phyloP scores from a whole-genome alignment of 1,284 basidiomycete species.

The Sanghuangporus weigelae region DNA sequence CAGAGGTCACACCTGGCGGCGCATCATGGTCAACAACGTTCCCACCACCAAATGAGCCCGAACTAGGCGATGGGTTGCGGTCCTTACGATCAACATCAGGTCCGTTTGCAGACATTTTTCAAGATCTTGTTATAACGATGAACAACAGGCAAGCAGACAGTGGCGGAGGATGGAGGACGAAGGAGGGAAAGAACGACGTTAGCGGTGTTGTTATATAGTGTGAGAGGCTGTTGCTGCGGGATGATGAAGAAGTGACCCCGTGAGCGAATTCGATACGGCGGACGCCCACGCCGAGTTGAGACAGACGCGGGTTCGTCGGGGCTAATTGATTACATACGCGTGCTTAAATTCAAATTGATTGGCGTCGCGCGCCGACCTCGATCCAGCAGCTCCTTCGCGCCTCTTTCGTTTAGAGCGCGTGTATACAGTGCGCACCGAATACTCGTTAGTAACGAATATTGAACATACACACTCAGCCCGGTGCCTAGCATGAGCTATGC shows the following conservation, averaged over 20 bases:
- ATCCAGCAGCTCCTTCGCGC: background rate
- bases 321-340: background rate
- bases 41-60: conserved; percentile 34
- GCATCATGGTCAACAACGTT: conserved; percentile 77
- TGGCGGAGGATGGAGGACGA: background rate
- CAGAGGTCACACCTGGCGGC: conserved; percentile 48
- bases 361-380: background rate
- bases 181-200: background rate
- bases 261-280: background rate
- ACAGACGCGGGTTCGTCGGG: background rate
- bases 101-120: conserved; percentile 10
- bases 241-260: background rate
- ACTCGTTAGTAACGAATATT: background rate
- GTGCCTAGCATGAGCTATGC: background rate
- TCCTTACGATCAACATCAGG: conserved; percentile 25
- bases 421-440: background rate
- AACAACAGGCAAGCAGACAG: background rate
- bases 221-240: conserved; percentile 1
- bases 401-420: background rate
- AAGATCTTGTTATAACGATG: background rate
- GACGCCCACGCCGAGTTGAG: background rate
- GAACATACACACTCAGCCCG: background rate
- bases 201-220: background rate
- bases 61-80: conserved; percentile 27
- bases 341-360: background rate